Percentiles rank a stretch among this genome's conserved stretches.
Evolutionary conservation across 2,329 filamentous ascomycete genomes (phyloP).

Genomic region (Macrophomina phaseolina): DNA sequence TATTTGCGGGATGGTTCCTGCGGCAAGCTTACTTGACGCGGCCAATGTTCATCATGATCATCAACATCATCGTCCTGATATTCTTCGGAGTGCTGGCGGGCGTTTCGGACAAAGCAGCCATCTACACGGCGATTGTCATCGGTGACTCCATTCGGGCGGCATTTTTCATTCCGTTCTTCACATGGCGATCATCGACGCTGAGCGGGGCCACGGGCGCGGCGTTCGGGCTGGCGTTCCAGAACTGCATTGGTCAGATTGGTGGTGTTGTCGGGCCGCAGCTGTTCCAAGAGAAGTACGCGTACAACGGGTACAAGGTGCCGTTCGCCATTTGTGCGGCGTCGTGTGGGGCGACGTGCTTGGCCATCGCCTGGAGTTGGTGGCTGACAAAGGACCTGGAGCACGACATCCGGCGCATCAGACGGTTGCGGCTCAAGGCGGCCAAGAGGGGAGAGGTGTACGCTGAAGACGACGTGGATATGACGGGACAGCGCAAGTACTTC

Average conservation of each 20-base stretch:
- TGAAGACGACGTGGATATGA: slow-evolving; percentile 22
- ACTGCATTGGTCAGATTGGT: slow-evolving; percentile 52
- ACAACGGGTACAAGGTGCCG: slow-evolving; percentile 48
- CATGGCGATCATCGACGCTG: slow-evolving; percentile 51
- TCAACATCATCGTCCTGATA: slow-evolving; percentile 48
- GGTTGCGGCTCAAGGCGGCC: slow-evolving; percentile 33
- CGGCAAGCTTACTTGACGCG: slow-evolving; percentile 49
- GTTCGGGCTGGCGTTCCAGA: slow-evolving; percentile 53
- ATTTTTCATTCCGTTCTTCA: slow-evolving; percentile 56
- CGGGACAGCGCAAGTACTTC: slow-evolving; percentile 8
- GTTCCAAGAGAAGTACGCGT: slow-evolving; percentile 51
- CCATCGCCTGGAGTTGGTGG: slow-evolving; percentile 51
- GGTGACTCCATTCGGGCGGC: slow-evolving; percentile 51
- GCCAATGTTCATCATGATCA: slow-evolving; percentile 50
- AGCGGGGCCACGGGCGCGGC: slow-evolving; percentile 52
- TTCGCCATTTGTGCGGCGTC: slow-evolving; percentile 45
- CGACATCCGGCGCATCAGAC: slow-evolving; percentile 41
- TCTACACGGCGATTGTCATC: slow-evolving; percentile 54
- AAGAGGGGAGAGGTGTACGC: slow-evolving; percentile 30
- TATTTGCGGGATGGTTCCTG: slow-evolving; percentile 50
- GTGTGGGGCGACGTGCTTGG: slow-evolving; percentile 40
- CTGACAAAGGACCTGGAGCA: slow-evolving; percentile 50
- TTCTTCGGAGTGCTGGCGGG: slow-evolving; percentile 54
- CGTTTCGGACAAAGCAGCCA: slow-evolving; percentile 45
- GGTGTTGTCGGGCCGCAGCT: slow-evolving; percentile 54